phyloP scores from a whole-genome alignment of 495 filamentous ascomycete genomes.

The Immersiella caudata region DNA sequence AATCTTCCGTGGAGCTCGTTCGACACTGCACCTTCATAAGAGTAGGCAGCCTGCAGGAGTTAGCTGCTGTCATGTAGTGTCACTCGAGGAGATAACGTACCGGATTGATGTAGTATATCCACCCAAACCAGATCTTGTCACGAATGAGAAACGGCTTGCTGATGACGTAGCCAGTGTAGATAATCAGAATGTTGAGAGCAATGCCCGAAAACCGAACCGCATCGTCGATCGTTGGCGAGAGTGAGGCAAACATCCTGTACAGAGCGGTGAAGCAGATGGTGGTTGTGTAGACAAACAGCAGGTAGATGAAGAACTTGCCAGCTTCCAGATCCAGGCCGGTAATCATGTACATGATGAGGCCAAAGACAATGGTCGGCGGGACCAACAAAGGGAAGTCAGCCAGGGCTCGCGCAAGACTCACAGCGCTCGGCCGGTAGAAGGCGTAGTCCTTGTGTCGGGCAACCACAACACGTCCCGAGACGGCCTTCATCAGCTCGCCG shows the following conservation, averaged over 20 bases:
- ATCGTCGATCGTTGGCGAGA: conserved; percentile 64
- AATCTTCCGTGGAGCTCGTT: conserved; percentile 68
- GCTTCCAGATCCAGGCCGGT: conserved; percentile 64
- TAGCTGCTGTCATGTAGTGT: background rate
- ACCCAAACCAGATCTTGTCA: conserved; percentile 69
- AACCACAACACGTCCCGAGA: conserved; percentile 70
- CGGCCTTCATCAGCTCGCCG: conserved; percentile 72
- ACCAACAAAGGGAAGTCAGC: conserved; percentile 75
- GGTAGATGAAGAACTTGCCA: conserved; percentile 82
- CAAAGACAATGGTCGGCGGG: conserved; percentile 70
- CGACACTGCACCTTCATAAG: conserved; percentile 67
- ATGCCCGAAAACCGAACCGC: conserved; percentile 53
- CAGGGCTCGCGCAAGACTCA: conserved; percentile 73
- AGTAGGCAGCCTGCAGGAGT: conserved; percentile 57
- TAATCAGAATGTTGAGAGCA: conserved; percentile 70
- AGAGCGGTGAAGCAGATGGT: conserved; percentile 65
- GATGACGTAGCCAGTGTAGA: conserved; percentile 80
- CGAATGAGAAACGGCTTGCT: conserved; percentile 64
- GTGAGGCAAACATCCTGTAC: conserved; percentile 72
- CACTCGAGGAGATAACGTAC: conserved; percentile 18
- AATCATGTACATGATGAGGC: conserved; percentile 81
- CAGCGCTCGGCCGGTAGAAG: conserved; percentile 82
- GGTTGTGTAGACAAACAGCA: conserved; percentile 61
- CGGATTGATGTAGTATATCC: conserved; percentile 77
- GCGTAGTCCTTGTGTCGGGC: conserved; percentile 84